A percentile compares a stretch with the other conserved stretches of the same genome.
These are phyloP conservation scores for Athelia psychrophila DNA, from an alignment of 1,284 basidiomycete species.

Conservation along the genomic window DNA sequence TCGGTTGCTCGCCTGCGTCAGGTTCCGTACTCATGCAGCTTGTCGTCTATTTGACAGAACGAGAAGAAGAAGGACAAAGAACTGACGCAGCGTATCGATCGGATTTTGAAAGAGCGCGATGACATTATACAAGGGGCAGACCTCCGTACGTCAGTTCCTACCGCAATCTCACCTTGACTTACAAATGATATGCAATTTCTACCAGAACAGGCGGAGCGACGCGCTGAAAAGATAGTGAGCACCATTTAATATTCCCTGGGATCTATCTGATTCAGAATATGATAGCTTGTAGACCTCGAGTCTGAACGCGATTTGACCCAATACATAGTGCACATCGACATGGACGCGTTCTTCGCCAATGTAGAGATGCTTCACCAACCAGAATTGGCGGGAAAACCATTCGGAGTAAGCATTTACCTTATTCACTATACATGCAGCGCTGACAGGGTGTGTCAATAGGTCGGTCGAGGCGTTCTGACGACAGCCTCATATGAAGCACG, in stretches of 20 bases:
- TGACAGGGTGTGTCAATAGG: slow-evolving; percentile 44
- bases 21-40: background rate
- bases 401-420: slow-evolving; percentile 62
- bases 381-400: slow-evolving; percentile 77
- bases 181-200: background rate
- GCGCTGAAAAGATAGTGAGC: slow-evolving; percentile 49
- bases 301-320: slow-evolving; percentile 77
- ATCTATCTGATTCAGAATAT: background rate
- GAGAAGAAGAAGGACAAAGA: slow-evolving; percentile 84
- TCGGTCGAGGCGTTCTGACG: slow-evolving; percentile 73
- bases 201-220: slow-evolving; percentile 50
- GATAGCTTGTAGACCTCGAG: slow-evolving; percentile 76
- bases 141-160: slow-evolving; percentile 43
- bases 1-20: background rate
- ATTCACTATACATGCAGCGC: too few species aligned
- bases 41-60: slow-evolving; percentile 42
- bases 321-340: slow-evolving; percentile 82
- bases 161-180: background rate
- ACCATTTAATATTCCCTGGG: slow-evolving; percentile 1
- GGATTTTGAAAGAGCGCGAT: slow-evolving; percentile 64
- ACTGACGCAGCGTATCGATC: slow-evolving; percentile 67
- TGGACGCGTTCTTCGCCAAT: slow-evolving; percentile 63
- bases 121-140: slow-evolving; percentile 56
- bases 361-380: slow-evolving; percentile 84
- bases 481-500: slow-evolving; percentile 93